Conservation (phyloP, 495 filamentous ascomycete genomes). For the Xylaria curta region DNA sequence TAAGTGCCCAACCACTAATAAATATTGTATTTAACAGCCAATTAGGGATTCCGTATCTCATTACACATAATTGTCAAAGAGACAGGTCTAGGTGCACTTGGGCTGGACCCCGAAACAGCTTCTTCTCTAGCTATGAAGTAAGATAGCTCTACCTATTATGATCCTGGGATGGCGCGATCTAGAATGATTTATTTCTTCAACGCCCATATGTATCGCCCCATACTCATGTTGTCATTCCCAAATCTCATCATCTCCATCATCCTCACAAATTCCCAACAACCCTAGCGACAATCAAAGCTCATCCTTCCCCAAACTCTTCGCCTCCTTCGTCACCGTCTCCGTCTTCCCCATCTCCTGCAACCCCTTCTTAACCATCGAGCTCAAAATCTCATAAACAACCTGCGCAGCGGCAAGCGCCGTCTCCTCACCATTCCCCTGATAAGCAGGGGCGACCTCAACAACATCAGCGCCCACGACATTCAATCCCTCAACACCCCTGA, state of each 20-base stretch:
- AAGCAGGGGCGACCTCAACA: conserved; percentile 86
- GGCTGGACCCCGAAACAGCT: background rate
- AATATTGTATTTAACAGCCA: background rate
- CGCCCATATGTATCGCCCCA: background rate
- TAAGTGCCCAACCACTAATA: background rate
- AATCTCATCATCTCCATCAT: background rate
- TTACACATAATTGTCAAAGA: background rate
- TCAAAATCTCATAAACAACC: conserved; percentile 82
- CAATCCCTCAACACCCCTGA: conserved; percentile 71
- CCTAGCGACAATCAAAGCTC: conserved; percentile 36
- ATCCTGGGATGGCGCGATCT: background rate
- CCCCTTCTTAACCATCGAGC: conserved; percentile 73
- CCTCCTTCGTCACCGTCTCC: conserved; percentile 28
- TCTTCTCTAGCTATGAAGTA: background rate
- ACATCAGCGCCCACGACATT: conserved; percentile 79
- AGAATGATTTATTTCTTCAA: background rate
- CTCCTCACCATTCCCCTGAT: conserved; percentile 82
- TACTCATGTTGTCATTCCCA: background rate
- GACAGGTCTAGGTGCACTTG: background rate
- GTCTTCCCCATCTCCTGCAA: conserved; percentile 47
- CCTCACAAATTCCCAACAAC: too few species aligned
- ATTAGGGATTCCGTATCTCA: background rate
- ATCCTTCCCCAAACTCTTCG: conserved; percentile 33
- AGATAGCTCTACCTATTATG: background rate
- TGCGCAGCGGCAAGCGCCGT: conserved; percentile 86